These are phyloP conservation scores for Dipteronia sinensis DNA, from an alignment of 345 rosid species.

Conservation along the genomic window DNA sequence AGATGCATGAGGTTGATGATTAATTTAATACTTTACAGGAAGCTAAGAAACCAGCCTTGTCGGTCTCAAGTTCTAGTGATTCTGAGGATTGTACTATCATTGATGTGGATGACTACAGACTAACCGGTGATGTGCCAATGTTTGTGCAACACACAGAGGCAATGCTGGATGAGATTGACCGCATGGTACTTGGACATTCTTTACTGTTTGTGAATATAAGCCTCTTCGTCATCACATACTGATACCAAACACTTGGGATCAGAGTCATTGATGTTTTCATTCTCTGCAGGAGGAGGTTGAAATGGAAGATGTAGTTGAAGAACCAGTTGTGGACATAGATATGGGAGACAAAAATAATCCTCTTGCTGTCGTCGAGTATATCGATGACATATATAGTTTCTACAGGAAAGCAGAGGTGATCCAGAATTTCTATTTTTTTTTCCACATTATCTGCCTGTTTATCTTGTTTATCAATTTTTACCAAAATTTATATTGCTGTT, in stretches of 20 bases:
- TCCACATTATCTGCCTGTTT: neutral
- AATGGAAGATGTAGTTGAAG: conserved; percentile 75
- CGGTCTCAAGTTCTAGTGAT: conserved; percentile 32
- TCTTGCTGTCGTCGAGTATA: conserved; percentile 82
- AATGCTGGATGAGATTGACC: conserved; percentile 81
- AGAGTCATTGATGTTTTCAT: neutral
- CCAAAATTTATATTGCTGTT: no score
- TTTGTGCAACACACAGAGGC: conserved; percentile 91
- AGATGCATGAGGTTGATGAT: neutral
- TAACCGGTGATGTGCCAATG: conserved; percentile 62
- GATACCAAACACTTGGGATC: neutral
- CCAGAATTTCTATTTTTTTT: neutral
- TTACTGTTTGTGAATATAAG: neutral
- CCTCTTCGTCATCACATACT: neutral
- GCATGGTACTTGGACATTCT: conserved; percentile 58
- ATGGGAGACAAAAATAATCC: conserved; percentile 63
- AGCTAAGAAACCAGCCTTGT: conserved; percentile 36
- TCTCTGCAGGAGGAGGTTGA: conserved; percentile 73
- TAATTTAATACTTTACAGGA: conserved; percentile 35
- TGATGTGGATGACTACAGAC: conserved; percentile 45
- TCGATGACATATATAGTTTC: conserved; percentile 65
- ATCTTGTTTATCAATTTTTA: neutral
- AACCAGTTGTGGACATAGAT: conserved; percentile 68
- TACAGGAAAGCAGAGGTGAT: conserved; percentile 82
- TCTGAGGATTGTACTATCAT: conserved; percentile 42